phyloP scores from a whole-genome alignment of 306 rosid genomes.

The Trichosanthes truncata region DNA sequence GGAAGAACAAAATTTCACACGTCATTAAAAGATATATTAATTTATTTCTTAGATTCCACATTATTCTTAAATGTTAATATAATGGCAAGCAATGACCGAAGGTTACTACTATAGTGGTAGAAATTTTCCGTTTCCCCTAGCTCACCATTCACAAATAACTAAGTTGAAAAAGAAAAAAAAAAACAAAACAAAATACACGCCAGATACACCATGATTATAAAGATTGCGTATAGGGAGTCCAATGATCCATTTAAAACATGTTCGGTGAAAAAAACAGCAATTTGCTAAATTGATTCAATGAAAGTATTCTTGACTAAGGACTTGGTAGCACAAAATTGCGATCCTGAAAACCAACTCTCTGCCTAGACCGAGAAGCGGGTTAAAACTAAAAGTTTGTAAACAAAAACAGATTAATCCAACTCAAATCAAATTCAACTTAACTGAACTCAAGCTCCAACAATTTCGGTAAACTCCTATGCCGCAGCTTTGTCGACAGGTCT shows the following conservation, averaged over 20 bases:
- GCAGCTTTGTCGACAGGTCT: conserved; percentile 64
- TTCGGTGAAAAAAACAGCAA: background rate
- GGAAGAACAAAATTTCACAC: no score
- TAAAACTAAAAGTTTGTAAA: conserved; percentile 2
- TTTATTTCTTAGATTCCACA: no score
- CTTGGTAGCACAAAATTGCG: conserved; percentile 4
- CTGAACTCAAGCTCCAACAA: conserved; percentile 56
- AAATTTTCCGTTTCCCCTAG: no score
- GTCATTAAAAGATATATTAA: no score
- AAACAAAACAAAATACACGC: background rate
- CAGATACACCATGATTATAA: background rate
- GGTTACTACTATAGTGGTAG: no score
- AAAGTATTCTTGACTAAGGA: background rate
- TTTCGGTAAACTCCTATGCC: conserved; percentile 42
- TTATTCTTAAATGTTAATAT: no score
- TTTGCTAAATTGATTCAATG: background rate
- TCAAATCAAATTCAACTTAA: conserved; percentile 4
- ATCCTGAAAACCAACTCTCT: conserved; percentile 5
- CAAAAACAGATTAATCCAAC: background rate
- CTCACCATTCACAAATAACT: no score
- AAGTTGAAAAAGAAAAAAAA: background rate
- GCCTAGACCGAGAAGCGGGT: background rate
- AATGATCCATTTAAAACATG: background rate
- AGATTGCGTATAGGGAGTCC: background rate
- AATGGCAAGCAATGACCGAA: no score